Evolutionary conservation across 305 asterid species (phyloP).

Genomic region (Solanum chacoense): DNA sequence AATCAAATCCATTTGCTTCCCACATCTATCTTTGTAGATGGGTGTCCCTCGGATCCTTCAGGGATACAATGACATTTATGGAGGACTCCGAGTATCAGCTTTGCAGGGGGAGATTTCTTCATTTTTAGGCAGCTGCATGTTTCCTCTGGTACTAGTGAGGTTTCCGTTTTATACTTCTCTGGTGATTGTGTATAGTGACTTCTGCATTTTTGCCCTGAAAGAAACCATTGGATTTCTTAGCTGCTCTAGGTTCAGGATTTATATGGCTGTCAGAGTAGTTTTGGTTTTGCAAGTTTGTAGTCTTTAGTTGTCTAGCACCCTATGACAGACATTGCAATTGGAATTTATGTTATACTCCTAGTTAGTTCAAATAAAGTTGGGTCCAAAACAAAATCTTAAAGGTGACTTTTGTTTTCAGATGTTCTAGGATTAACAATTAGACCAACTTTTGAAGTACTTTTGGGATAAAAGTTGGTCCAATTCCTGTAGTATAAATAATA

Average conservation of each 20-base stretch:
- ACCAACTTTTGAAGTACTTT: neutral
- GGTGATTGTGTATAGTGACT: neutral
- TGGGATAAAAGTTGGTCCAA: neutral
- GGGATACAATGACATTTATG: neutral
- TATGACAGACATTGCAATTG: neutral
- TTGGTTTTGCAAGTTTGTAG: neutral
- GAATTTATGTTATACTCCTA: neutral
- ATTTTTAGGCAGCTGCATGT: neutral
- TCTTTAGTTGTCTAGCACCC: neutral
- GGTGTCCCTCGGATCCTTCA: neutral
- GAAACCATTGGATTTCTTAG: neutral
- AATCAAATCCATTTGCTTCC: no score
- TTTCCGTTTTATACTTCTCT: neutral
- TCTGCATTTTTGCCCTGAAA: neutral
- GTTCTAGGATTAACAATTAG: neutral
- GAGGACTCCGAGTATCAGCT: neutral
- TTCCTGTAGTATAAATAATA: neutral
- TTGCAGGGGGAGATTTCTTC: neutral
- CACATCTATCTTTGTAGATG: neutral
- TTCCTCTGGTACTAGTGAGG: neutral
- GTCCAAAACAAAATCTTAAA: neutral
- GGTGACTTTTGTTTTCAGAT: neutral
- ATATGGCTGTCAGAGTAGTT: neutral
- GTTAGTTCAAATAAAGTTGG: neutral
- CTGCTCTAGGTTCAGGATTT: neutral